phyloP scores from a whole-genome alignment of 306 rosid genomes.

The Quercus robur region DNA sequence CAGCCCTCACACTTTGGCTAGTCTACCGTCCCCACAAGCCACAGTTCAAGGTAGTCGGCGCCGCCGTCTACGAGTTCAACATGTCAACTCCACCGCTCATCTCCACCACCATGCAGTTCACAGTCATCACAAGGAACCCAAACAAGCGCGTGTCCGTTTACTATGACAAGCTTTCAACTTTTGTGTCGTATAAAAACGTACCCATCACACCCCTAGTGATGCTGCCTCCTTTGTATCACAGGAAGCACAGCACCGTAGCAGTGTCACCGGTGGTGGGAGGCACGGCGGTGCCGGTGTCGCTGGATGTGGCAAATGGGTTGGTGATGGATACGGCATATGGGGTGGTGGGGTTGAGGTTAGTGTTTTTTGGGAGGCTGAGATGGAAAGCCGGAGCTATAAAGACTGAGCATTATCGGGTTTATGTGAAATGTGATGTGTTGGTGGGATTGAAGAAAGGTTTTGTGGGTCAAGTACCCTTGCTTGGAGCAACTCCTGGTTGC shows the following conservation, averaged over 20 bases:
- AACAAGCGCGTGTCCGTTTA: slow-evolving; percentile 61
- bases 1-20: slow-evolving; percentile 61
- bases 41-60: slow-evolving; percentile 49
- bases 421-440: slow-evolving; percentile 65
- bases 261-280: slow-evolving; percentile 76
- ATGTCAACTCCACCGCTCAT: slow-evolving; percentile 43
- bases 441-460: slow-evolving; percentile 66
- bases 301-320: slow-evolving; percentile 45
- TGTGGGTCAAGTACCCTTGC: slow-evolving; percentile 77
- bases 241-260: slow-evolving; percentile 39
- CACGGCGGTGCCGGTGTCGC: slow-evolving; percentile 51
- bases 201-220: slow-evolving; percentile 59
- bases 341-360: slow-evolving; percentile 54
- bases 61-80: slow-evolving; percentile 66
- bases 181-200: slow-evolving; percentile 52
- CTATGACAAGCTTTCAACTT: slow-evolving; percentile 60
- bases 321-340: slow-evolving; percentile 56
- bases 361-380: slow-evolving; percentile 60
- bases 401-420: slow-evolving; percentile 51
- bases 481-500: slow-evolving; percentile 56
- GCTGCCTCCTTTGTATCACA: slow-evolving; percentile 55
- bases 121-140: slow-evolving; percentile 64
- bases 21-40: slow-evolving; percentile 80
- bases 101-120: slow-evolving; percentile 68
- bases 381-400: slow-evolving; percentile 67